Base-by-base conservation (phyloP, 225 moss, liverwort and hornwort species). In the Physcomitrellopsis africana region DNA sequence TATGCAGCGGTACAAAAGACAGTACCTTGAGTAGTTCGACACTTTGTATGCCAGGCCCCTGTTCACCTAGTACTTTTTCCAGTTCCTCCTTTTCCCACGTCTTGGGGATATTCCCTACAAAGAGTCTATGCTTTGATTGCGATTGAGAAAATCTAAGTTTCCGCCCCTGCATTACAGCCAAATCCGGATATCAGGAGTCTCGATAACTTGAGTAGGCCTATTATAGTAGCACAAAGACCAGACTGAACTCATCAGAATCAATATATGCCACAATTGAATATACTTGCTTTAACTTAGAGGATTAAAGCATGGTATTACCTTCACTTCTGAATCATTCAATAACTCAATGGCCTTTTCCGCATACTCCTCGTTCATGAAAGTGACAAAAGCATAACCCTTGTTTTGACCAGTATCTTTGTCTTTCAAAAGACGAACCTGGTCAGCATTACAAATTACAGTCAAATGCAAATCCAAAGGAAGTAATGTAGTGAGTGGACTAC, bases 391-490 rank as follows among this genome's bases (percentile, higher is more conserved):
- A 81, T 99, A 99, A 63, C 99, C 99, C 81, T 95, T 99, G 79
- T 99, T 99, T 79, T 95, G 99, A 56, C 99, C 99, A 48, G 99
- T 92, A 77, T 99, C 99, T 79, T 99, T 99, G 70, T 99, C 99
- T 77, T 99, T 99, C 73, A 99, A 79, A 26, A 99, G 92, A 27
- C 99, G 95, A 64, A 99, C 99, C 99, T 99, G 75, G 49, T 7
- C 55, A 74, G 52, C 29, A 84, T 74, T 57, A 64, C 59, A 53
- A 37, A 80, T 47, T 54, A 65, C 16, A 11, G 32, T 52, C 14
- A 72, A 37, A 48, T 43, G 11, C 69, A 65, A 65, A 44, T 32
- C 18, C 24, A 47, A 17, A 77, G 42, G 45, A 72, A 52, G 16
- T 37, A 41, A 9, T 49, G 63, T 2, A 60, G 18, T 24, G 63